Conservation (phyloP, 2,329 filamentous ascomycete species). For the Atkinsonella hypoxylon region DNA sequence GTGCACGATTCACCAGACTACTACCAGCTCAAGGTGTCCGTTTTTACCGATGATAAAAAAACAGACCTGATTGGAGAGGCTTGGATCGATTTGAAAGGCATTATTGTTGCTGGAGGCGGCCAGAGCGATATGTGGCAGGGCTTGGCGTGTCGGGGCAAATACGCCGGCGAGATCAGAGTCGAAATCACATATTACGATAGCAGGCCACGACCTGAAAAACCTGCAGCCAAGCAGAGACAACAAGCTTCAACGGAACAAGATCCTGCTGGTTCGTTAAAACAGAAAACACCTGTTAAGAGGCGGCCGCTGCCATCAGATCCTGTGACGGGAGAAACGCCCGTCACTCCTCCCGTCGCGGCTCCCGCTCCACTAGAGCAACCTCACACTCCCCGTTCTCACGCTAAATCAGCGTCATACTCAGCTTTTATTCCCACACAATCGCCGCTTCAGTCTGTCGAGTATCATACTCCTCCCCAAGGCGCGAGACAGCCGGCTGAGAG, state of each 20-base stretch:
- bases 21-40: conserved; percentile 84
- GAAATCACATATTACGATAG: conserved; percentile 95
- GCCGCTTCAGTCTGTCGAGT: conserved; percentile 41
- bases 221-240: conserved; percentile 41
- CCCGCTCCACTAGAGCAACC: conserved; percentile 26
- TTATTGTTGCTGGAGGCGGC: conserved; percentile 79
- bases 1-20: conserved; percentile 97
- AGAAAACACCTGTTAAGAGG: conserved; percentile 59
- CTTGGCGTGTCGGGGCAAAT: conserved; percentile 81
- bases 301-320: conserved; percentile 76
- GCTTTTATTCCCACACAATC: conserved; percentile 37
- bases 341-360: conserved; percentile 10
- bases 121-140: conserved; percentile 89
- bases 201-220: conserved; percentile 68
- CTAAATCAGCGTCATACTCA: conserved; percentile 25
- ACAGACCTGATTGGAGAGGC: conserved; percentile 93
- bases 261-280: conserved; percentile 26
- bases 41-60: conserved; percentile 98
- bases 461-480: conserved; percentile 27
- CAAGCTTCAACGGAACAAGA: conserved; percentile 25
- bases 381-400: conserved; percentile 35
- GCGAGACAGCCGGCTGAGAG: conserved; percentile 13
- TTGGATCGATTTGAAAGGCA: conserved; percentile 71
- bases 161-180: conserved; percentile 86
- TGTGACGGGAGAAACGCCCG: conserved; percentile 41